phyloP scores from a whole-genome alignment of 352 stramenopile genomes.

The Phytophthora lateralis region DNA sequence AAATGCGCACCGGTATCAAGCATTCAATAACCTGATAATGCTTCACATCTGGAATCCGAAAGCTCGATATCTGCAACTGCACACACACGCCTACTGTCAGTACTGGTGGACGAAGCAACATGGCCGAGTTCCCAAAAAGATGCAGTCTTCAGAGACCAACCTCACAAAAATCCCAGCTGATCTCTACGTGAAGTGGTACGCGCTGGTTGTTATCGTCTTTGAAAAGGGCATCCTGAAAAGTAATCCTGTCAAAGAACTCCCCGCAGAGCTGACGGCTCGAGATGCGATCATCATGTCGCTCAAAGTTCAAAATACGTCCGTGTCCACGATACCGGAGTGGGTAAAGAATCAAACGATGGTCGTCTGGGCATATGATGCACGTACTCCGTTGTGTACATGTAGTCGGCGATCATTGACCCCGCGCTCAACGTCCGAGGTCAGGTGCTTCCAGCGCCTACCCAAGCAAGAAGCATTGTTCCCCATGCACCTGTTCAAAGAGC shows the following conservation, averaged over 20 bases:
- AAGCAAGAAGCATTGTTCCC: slow-evolving; percentile 3
- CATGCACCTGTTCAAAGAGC: slow-evolving; percentile 9
- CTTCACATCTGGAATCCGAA: no score
- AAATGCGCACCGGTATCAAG: no score
- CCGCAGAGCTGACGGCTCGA: slow-evolving; percentile 10
- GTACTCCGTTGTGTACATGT: no score
- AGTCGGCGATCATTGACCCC: slow-evolving; percentile 11
- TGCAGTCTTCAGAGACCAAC: slow-evolving; percentile 29
- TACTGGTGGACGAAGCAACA: no score
- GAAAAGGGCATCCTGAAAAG: slow-evolving; percentile 23
- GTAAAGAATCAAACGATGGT: slow-evolving; percentile 21
- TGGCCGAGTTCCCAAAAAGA: slow-evolving; percentile 8
- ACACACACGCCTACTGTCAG: no score
- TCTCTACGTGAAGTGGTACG: slow-evolving; percentile 16
- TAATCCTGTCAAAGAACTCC: slow-evolving; percentile 18
- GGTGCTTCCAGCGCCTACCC: slow-evolving; percentile 6
- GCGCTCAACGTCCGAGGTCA: slow-evolving; percentile 13
- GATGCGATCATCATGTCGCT: slow-evolving; percentile 22
- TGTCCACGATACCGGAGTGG: slow-evolving; percentile 16
- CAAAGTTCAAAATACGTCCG: slow-evolving; percentile 14
- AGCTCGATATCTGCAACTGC: no score
- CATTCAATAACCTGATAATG: no score
- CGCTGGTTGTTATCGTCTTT: slow-evolving; percentile 12
- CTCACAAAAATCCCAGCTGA: slow-evolving; percentile 10
- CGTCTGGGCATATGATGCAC: slow-evolving; percentile 16